Percentiles rank a stretch among this genome's conserved stretches.
Conservation (phyloP, 2,329 filamentous ascomycete species). For the Ceratocystis harringtonii region DNA sequence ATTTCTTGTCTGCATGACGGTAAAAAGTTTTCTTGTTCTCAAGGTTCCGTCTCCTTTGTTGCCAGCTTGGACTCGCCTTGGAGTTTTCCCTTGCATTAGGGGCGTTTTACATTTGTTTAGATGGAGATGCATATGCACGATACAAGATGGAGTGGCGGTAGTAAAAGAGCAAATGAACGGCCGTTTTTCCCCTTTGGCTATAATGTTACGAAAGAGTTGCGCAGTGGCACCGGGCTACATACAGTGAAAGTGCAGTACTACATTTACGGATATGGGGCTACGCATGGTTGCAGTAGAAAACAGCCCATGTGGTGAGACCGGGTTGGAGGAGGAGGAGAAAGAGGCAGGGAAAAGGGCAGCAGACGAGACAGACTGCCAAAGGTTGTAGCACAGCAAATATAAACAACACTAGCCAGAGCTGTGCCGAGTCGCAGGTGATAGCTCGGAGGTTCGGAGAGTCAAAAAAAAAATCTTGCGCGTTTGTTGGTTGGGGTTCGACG, state of each 20-base stretch:
- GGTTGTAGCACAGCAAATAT: not conserved
- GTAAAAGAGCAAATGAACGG: not conserved
- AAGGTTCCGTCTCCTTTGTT: not conserved
- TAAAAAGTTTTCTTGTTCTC: not conserved
- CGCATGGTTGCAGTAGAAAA: not conserved
- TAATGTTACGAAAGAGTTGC: no score
- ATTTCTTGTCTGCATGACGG: not conserved
- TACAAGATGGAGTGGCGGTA: not conserved
- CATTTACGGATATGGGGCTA: not conserved
- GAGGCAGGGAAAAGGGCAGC: not conserved
- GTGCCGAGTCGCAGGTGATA: not conserved
- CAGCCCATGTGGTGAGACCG: not conserved
- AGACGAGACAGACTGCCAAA: not conserved
- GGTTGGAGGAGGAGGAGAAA: not conserved
- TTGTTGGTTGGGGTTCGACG: not conserved
- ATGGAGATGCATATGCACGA: not conserved
- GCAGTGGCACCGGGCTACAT: not conserved
- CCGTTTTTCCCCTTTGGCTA: not conserved
- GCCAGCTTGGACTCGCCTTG: not conserved
- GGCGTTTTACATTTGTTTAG: not conserved
- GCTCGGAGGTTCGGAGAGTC: conserved; percentile 10
- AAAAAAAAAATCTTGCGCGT: not conserved
- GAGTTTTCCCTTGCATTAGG: conserved; percentile 1
- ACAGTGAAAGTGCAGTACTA: not conserved
- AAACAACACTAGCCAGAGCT: no score